These are phyloP conservation scores for Suillus plorans DNA, from an alignment of 768 basidiomycete species.

Conservation along the genomic window DNA sequence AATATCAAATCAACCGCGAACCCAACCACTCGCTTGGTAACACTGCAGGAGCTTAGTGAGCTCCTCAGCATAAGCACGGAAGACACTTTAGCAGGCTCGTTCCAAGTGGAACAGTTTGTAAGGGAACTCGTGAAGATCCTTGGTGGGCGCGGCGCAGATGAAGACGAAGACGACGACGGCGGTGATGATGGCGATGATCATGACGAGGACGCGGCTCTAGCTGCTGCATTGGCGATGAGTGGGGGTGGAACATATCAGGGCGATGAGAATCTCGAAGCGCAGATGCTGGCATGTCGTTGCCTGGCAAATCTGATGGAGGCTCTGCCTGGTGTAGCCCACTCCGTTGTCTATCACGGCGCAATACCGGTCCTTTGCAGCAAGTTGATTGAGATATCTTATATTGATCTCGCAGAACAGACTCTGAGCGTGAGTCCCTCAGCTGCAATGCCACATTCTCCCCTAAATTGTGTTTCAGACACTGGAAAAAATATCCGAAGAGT, in stretches of 20 bases:
- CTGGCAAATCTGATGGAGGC: constrained; percentile 98
- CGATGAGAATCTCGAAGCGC: constrained; percentile 89
- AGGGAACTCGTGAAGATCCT: constrained; percentile 90
- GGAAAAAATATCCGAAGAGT: constrained; percentile 98
- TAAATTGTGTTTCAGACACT: constrained; percentile 62
- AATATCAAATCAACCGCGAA: constrained; percentile 86
- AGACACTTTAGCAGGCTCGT: constrained; percentile 95
- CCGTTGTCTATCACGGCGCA: constrained; percentile 97
- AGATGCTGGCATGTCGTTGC: constrained; percentile 94
- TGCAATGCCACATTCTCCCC: constrained; percentile 13
- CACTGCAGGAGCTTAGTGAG: constrained; percentile 93
- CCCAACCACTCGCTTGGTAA: constrained; percentile 81
- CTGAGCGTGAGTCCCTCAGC: constrained; percentile 71
- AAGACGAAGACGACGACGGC: constrained; percentile 70
- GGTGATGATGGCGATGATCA: constrained; percentile 61
- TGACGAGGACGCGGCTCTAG: constrained; percentile 86
- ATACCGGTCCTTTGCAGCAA: constrained; percentile 98
- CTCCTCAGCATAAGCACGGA: constrained; percentile 95
- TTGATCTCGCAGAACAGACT: constrained; percentile 97
- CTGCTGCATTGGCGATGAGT: constrained; percentile 85
- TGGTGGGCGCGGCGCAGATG: constrained; percentile 71
- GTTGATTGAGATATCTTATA: constrained; percentile 94
- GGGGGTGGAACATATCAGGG: constrained; percentile 66
- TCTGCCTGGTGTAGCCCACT: constrained; percentile 96
- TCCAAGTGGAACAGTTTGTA: constrained; percentile 90